Conservation (phyloP, 2,329 filamentous ascomycete genomes). For the Apiospora koreana region DNA sequence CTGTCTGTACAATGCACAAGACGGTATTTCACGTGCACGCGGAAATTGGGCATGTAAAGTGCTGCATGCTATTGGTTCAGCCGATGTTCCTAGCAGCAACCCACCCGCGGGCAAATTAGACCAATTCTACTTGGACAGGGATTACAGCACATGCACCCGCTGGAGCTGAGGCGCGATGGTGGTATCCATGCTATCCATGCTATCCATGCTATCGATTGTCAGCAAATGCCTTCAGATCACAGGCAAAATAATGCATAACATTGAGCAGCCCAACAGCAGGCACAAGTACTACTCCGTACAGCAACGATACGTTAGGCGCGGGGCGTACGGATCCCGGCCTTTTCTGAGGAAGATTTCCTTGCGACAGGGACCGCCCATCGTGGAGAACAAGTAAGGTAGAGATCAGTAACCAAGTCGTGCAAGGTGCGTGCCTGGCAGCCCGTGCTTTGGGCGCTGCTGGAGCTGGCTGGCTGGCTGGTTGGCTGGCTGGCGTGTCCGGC, state of each 20-base stretch:
- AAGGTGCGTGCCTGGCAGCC: no score
- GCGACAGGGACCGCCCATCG: background rate
- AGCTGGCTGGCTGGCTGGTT: no score
- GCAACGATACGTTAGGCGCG: background rate
- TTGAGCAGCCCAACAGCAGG: background rate
- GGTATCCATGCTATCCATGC: background rate
- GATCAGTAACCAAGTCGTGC: background rate
- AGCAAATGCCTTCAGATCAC: background rate
- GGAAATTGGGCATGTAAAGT: constrained; percentile 5
- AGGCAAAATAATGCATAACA: background rate
- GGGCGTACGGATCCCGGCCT: background rate
- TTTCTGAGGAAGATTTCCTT: background rate
- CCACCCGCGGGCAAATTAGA: constrained; percentile 1
- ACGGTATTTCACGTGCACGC: constrained; percentile 5
- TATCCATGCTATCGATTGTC: background rate
- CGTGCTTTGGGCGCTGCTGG: background rate
- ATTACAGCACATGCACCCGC: background rate
- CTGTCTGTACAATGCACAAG: constrained; percentile 3
- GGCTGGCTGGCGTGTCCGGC: background rate
- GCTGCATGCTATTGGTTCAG: background rate
- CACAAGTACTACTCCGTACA: no score
- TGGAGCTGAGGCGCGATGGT: background rate
- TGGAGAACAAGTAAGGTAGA: background rate
- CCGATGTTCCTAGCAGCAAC: background rate
- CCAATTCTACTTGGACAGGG: constrained; percentile 2